Evolutionary conservation across 768 basidiomycete genomes (phyloP).

Genomic region (Mycena amicta): DNA sequence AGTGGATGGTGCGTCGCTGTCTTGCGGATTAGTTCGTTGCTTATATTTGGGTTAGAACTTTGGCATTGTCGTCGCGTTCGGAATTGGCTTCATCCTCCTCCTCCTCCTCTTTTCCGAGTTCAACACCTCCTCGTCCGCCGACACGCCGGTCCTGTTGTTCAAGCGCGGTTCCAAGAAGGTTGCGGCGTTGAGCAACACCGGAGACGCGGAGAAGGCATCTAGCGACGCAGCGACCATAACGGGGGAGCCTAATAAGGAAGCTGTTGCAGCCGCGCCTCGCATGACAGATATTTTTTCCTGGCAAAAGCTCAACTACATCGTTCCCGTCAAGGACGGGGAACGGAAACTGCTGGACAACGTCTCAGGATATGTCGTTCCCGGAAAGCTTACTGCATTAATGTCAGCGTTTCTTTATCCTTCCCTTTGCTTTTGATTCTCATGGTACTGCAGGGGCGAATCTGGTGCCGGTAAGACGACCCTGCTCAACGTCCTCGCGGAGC

Average conservation of each 20-base stretch:
- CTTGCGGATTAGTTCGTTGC: background rate
- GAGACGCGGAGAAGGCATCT: conserved; percentile 33
- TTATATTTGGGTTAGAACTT: conserved; percentile 46
- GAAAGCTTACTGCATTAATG: conserved; percentile 60
- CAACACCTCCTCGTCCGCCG: conserved; percentile 42
- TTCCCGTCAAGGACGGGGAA: conserved; percentile 51
- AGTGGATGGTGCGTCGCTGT: conserved; percentile 43
- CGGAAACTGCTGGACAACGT: conserved; percentile 67
- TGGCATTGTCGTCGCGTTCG: conserved; percentile 72
- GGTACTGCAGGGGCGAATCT: conserved; percentile 8
- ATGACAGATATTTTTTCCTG: conserved; percentile 77
- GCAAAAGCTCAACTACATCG: conserved; percentile 69
- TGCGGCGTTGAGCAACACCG: conserved; percentile 4
- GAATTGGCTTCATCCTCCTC: conserved; percentile 51
- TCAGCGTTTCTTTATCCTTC: background rate
- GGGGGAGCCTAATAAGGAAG: conserved; percentile 34
- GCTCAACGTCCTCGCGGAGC: conserved; percentile 58
- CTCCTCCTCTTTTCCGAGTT: conserved; percentile 65
- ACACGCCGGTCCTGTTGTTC: conserved; percentile 57
- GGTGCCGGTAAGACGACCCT: conserved; percentile 50
- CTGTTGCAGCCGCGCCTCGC: conserved; percentile 33
- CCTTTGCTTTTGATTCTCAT: no score
- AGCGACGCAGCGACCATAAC: conserved; percentile 23
- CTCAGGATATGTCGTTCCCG: conserved; percentile 80
- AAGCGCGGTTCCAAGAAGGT: conserved; percentile 53